Percentiles rank a stretch among this genome's conserved stretches.
phyloP scores from a whole-genome alignment of 2,329 filamentous ascomycete species.

The Sporothrix brasiliensis region DNA sequence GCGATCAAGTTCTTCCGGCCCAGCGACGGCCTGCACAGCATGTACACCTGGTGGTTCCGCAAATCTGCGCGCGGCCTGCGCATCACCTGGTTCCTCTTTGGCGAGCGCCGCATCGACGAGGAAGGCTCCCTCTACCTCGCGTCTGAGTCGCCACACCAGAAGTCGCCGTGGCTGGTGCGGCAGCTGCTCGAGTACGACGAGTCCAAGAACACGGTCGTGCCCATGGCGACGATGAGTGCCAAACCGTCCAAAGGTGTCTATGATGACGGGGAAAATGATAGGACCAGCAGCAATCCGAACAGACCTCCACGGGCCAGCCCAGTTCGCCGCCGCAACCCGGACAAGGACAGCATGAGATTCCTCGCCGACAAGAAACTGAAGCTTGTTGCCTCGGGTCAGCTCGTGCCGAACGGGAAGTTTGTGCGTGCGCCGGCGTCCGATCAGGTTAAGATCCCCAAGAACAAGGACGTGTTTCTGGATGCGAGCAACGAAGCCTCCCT shows the following conservation, averaged over 20 bases:
- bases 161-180: constrained; percentile 47
- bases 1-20: constrained; percentile 83
- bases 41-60: constrained; percentile 97
- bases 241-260: background rate
- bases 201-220: constrained; percentile 51
- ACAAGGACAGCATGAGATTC: constrained; percentile 43
- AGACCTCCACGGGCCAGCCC: background rate
- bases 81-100: constrained; percentile 91
- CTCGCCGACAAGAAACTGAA: constrained; percentile 48
- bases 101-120: constrained; percentile 77
- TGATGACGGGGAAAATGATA: background rate
- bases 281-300: constrained; percentile 52
- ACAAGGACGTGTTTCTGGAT: constrained; percentile 75
- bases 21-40: constrained; percentile 76
- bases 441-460: constrained; percentile 90
- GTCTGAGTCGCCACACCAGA: constrained; percentile 41
- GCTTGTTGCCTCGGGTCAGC: constrained; percentile 54
- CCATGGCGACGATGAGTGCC: constrained; percentile 44
- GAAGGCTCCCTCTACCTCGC: constrained; percentile 67
- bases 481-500: constrained; percentile 66
- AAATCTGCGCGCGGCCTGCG: constrained; percentile 78
- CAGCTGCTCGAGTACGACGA: constrained; percentile 49
- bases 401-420: constrained; percentile 75
- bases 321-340: background rate
- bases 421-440: constrained; percentile 94